Conservation (phyloP, 257 asterid species). For the Lycium ferocissimum region DNA sequence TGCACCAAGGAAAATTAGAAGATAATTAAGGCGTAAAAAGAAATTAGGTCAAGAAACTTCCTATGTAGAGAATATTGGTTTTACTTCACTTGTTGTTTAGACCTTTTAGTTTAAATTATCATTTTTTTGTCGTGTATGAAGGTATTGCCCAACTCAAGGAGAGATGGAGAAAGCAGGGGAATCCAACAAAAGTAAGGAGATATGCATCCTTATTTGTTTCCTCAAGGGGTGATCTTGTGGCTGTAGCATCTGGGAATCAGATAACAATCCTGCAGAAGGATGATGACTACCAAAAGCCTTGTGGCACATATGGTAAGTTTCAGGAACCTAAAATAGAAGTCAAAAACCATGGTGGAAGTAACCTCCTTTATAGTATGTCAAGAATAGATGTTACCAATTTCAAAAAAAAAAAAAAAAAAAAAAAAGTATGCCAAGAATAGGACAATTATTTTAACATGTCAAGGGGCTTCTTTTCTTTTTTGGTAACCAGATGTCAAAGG, state of each 20-base stretch:
- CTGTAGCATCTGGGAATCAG: conserved; percentile 81
- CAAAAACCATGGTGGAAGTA: background rate
- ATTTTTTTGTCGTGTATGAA: conserved; percentile 41
- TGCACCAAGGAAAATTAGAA: conserved; percentile 22
- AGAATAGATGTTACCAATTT: too few species aligned
- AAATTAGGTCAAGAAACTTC: background rate
- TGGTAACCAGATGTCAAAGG: background rate
- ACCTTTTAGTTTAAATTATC: conserved; percentile 6
- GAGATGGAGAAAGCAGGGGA: conserved; percentile 69
- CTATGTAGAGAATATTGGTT: conserved; percentile 6
- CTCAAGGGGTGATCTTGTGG: conserved; percentile 77
- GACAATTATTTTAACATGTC: background rate
- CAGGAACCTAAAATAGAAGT: conserved; percentile 31
- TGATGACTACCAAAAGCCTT: conserved; percentile 81
- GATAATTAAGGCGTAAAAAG: background rate
- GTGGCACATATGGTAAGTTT: conserved; percentile 82
- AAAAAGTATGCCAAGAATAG: background rate
- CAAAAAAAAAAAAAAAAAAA: too few species aligned
- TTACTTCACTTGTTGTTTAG: conserved; percentile 1
- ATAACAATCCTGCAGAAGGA: conserved; percentile 78
- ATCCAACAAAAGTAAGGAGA: conserved; percentile 58
- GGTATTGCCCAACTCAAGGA: conserved; percentile 77
- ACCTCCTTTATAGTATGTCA: background rate
- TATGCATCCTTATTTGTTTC: conserved; percentile 76
- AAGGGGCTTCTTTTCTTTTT: too few species aligned